Percentiles rank a stretch among this genome's conserved stretches.
These are phyloP conservation scores for Isabelozyma pseudorhagii DNA, from an alignment of 805 yeast species.

Conservation along the genomic window DNA sequence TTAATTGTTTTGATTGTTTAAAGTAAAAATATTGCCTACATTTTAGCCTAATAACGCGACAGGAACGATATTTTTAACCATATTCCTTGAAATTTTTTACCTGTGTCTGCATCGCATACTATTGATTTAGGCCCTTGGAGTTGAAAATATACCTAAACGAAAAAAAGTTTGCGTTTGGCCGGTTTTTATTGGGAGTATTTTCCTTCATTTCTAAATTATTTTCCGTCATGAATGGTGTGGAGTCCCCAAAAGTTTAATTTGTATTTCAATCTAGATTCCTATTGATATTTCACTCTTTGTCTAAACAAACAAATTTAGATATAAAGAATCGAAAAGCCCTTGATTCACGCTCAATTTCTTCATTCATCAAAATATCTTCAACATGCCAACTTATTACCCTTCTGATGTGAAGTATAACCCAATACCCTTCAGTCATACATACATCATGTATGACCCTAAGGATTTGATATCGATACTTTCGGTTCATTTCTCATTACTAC, in stretches of 20 bases:
- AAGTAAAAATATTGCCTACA: not conserved
- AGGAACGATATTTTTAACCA: not conserved
- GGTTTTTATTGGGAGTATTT: no score
- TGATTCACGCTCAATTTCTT: not conserved
- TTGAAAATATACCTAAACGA: no score
- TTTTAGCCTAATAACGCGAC: not conserved
- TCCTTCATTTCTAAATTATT: not conserved
- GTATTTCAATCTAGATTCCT: not conserved
- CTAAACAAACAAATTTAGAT: not conserved
- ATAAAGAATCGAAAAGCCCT: not conserved
- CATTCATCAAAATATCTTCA: not conserved
- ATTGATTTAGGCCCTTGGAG: no score
- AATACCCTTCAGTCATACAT: constrained; percentile 81
- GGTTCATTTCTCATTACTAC: constrained; percentile 76
- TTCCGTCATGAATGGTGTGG: no score
- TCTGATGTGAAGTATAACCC: constrained; percentile 19
- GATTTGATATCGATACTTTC: constrained; percentile 57
- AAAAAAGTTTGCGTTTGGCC: not conserved
- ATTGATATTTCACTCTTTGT: not conserved
- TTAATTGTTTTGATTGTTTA: not conserved
- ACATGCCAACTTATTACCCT: constrained; percentile 14
- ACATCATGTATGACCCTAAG: constrained; percentile 70
- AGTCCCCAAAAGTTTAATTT: no score
- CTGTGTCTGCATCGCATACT: no score
- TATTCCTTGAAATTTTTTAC: no score